These are phyloP conservation scores for Schoenoplectus tabernaemontani DNA, from an alignment of 202 grass and related monocot species.

Conservation along the genomic window DNA sequence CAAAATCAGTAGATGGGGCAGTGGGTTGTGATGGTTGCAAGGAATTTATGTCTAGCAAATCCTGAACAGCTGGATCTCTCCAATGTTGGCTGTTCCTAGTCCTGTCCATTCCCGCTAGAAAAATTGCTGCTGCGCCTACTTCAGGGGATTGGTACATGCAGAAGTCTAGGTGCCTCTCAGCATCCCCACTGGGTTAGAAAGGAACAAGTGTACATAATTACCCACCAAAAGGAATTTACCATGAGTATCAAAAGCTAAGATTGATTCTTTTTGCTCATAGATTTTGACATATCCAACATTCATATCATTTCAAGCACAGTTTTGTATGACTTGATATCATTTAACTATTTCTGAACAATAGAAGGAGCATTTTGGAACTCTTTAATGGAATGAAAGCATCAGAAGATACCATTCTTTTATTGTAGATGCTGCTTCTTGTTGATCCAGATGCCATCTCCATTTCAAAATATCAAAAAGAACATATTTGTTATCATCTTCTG, in stretches of 20 bases:
- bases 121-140: slow-evolving; percentile 84
- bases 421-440: slow-evolving; percentile 35
- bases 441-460: slow-evolving; percentile 73
- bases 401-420: slow-evolving; percentile 59
- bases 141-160: slow-evolving; percentile 59
- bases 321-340: neutral
- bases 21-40: slow-evolving; percentile 69
- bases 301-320: neutral
- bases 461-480: slow-evolving; percentile 78
- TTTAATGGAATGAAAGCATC: slow-evolving; percentile 14
- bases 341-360: neutral
- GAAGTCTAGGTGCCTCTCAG: slow-evolving; percentile 51
- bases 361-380: neutral
- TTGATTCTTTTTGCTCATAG: neutral
- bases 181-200: slow-evolving; percentile 41
- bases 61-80: slow-evolving; percentile 57
- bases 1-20: slow-evolving; percentile 48
- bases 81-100: slow-evolving; percentile 64
- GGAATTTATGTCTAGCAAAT: slow-evolving; percentile 85
- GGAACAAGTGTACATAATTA: slow-evolving; percentile 24
- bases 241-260: neutral
- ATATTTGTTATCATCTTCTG: slow-evolving; percentile 66
- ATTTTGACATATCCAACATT: neutral
- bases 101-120: slow-evolving; percentile 73
- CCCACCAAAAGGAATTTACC: neutral